Evolutionary conservation across 306 rosid species (phyloP), one percentile per base, ranked within the genome.

Genomic region (Coriaria nepalensis): DNA sequence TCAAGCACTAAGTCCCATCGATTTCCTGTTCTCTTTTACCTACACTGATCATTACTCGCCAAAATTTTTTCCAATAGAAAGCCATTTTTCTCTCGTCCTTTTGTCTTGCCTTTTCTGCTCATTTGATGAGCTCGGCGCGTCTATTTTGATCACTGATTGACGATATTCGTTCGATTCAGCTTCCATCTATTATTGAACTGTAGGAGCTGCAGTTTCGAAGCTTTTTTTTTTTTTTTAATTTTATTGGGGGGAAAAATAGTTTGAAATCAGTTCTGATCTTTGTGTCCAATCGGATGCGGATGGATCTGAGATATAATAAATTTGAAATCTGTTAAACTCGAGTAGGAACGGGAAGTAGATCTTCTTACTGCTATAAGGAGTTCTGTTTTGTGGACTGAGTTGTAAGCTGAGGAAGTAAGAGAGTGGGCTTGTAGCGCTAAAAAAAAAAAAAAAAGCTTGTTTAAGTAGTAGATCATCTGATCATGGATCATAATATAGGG

Each of bases 401-500:
- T 69, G 64, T 50, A 60, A 64, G 34, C 56, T 68, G 49, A 50
- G 46, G 43, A 45, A 61, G 75, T 35, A 40, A 64, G 56, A 58
- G 45, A 49, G 70, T 70, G 43, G 37, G 61, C 40, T 61, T 52
- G 4, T 35, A 9, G 61, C 47, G 50, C 57, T 62, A 20, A 20
- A 20, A 20, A 20, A 20, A 20, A 20, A 57, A 20, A 20, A 20
- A 20, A 20, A 20, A 20, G 3, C 29, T 40, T 52, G 44, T 49
- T 63, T 58, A 53, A 33, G 61, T 73, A 61, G 59, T 57, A 65
- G 72, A 20, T 20, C 29, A 20, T 66, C 56, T 62, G 70, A 78
- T 64, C 74, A 88, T 88, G 97, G 95, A 88, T 50, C 93, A 72
- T 66, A 83, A 83, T 50, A 74, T 88, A 62, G 95, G 95, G 37